These are phyloP conservation scores for Malus hybrid DNA, from an alignment of 331 rosid species.

Conservation along the genomic window DNA sequence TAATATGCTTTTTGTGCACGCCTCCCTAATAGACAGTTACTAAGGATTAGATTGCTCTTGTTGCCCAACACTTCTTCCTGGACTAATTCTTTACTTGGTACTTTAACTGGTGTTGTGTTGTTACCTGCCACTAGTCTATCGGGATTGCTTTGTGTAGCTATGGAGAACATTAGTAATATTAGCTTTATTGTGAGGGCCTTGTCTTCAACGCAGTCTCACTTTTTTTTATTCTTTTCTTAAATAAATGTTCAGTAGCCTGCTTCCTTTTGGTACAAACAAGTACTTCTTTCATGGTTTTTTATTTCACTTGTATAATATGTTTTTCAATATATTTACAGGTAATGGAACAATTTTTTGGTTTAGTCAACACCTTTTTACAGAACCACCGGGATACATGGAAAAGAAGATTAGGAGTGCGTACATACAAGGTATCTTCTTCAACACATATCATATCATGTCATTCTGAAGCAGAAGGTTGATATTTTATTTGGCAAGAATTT, in stretches of 20 bases:
- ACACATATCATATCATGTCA: not conserved
- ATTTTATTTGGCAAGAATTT: not conserved
- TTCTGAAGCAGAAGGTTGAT: not conserved
- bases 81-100: not conserved
- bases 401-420: conserved; percentile 84
- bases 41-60: not conserved
- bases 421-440: conserved; percentile 74
- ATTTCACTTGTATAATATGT: conserved; percentile 6
- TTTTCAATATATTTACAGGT: conserved; percentile 40
- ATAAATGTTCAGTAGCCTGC: not conserved
- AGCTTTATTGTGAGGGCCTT: not conserved
- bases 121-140: not conserved
- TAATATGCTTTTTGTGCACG: not conserved
- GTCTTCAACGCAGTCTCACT: not conserved
- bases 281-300: not conserved
- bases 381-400: conserved; percentile 77
- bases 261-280: not conserved
- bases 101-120: not conserved
- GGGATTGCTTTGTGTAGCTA: not conserved
- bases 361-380: conserved; percentile 88
- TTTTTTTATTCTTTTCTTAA: not conserved
- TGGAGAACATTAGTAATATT: not conserved
- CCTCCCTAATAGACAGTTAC: not conserved
- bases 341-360: conserved; percentile 92
- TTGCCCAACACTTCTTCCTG: not conserved